Evolutionary conservation across 2,329 filamentous ascomycete genomes (phyloP), one percentile per base, ranked within the genome.

Genomic region (Dissoconium aciculare): DNA sequence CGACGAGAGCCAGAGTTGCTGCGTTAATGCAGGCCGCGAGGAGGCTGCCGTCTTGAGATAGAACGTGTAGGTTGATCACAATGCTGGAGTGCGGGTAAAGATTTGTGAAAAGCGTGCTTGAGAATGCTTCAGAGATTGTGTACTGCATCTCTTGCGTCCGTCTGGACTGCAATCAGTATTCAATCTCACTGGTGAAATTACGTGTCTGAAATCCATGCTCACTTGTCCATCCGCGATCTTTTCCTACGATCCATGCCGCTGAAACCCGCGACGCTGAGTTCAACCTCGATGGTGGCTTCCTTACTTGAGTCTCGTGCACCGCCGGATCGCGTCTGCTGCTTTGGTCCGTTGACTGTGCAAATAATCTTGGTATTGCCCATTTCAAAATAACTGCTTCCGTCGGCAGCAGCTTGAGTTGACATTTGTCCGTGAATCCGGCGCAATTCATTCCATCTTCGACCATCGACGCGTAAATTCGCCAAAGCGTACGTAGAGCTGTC

Each of bases 321-420:
- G n/a, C 19, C 19, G n/a, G 8, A 8, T 36, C 62, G 55, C 43
- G 67, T 58, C 29, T 68, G 67, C 57, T 98, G 89, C 21, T 71
- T 73, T 0, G 89, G 89, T 0, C 89, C 89, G 2, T 76, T 74
- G 28, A 98, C 76, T 14, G 85, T 83, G 58, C 87, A 94, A 59
- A 95, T 81, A 45, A 98, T 78, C 53, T 93, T 89, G 13, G 89
- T 98, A 59, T 95, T 92, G 47, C 89, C 89, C 77, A 92, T 92
- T 54, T 93, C 83, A 36, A 95, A 73, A 58, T 93, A 93, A 38
- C 78, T 82, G 26, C 81, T 92, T 19, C 89, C 89, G 47, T 95
- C 89, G 33, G 85, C 84, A 29, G 85, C 78, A 37, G 85, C 78
- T 57, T 94, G 89, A 1, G 84, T 94, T 39, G 78, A 80, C 51